These are phyloP conservation scores for Cytospora schulzeri DNA, from an alignment of 2,329 filamentous ascomycete species.

Conservation along the genomic window DNA sequence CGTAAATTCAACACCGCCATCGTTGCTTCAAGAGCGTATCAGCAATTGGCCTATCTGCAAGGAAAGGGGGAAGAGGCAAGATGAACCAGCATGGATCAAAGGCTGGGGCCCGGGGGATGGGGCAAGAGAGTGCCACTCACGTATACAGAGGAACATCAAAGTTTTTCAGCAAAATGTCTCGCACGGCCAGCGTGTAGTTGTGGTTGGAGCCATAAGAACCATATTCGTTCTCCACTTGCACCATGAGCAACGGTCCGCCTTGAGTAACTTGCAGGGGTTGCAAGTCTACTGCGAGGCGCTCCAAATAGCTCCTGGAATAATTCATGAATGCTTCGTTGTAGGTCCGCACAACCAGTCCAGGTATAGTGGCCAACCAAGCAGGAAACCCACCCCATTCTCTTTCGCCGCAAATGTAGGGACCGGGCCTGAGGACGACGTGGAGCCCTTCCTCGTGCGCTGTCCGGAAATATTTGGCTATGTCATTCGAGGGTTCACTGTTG, in stretches of 20 bases:
- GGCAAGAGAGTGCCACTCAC: neutral
- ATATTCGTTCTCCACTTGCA: slow-evolving; percentile 55
- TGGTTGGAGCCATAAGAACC: slow-evolving; percentile 51
- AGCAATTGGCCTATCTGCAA: neutral
- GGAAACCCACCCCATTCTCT: slow-evolving; percentile 53
- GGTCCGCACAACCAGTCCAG: slow-evolving; percentile 44
- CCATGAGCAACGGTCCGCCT: slow-evolving; percentile 52
- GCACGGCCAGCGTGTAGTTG: slow-evolving; percentile 44
- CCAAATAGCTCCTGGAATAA: slow-evolving; percentile 42
- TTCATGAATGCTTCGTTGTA: slow-evolving; percentile 45
- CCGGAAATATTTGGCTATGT: slow-evolving; percentile 51
- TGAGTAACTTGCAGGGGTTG: slow-evolving; percentile 40
- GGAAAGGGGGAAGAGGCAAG: neutral
- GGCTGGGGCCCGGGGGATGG: too few relatives aligned
- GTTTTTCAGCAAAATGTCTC: slow-evolving; percentile 44
- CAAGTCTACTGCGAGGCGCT: slow-evolving; percentile 42
- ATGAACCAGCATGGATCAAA: neutral
- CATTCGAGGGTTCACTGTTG: slow-evolving; percentile 42
- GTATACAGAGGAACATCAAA: slow-evolving; percentile 52
- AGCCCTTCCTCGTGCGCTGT: slow-evolving; percentile 50
- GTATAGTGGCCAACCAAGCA: slow-evolving; percentile 45
- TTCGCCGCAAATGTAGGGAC: slow-evolving; percentile 53
- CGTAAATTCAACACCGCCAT: slow-evolving; percentile 47
- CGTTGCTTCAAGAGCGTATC: slow-evolving; percentile 36
- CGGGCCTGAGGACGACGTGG: slow-evolving; percentile 48